These are phyloP conservation scores for Daedaleopsis nitida DNA, from an alignment of 768 basidiomycete species.

Conservation along the genomic window DNA sequence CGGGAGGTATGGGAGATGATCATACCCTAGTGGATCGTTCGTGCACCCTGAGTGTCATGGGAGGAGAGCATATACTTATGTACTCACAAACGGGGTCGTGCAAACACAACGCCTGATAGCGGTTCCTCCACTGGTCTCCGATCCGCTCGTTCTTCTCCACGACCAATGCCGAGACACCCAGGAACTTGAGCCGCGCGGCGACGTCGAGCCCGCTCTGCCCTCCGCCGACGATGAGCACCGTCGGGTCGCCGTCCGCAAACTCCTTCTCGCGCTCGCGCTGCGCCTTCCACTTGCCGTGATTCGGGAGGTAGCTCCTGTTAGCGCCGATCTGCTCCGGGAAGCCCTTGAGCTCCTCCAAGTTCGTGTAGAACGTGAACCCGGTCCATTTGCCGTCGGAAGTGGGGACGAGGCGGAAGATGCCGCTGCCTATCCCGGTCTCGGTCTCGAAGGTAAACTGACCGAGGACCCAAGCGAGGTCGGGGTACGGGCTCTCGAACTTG, in stretches of 20 bases:
- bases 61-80: background rate
- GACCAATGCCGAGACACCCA: conserved; percentile 52
- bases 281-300: conserved; percentile 46
- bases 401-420: conserved; percentile 51
- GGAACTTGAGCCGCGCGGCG: conserved; percentile 59
- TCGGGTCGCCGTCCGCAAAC: conserved; percentile 48
- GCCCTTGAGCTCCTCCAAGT: conserved; percentile 51
- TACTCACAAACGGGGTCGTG: conserved; percentile 71
- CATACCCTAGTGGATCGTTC: conserved; percentile 36
- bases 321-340: conserved; percentile 44
- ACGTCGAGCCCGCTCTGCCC: conserved; percentile 58
- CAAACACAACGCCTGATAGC: conserved; percentile 67
- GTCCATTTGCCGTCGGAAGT: conserved; percentile 45
- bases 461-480: conserved; percentile 32
- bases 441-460: conserved; percentile 46
- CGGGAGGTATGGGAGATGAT: conserved; percentile 59
- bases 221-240: conserved; percentile 53
- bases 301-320: conserved; percentile 34
- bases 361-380: conserved; percentile 50
- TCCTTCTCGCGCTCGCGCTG: conserved; percentile 37
- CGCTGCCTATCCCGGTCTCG: conserved; percentile 35
- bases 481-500: conserved; percentile 22
- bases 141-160: conserved; percentile 63
- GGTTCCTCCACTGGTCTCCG: conserved; percentile 66
- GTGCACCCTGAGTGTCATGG: background rate